Conservation (phyloP, 163 green algal species). For the Dunaliella salina region DNA sequence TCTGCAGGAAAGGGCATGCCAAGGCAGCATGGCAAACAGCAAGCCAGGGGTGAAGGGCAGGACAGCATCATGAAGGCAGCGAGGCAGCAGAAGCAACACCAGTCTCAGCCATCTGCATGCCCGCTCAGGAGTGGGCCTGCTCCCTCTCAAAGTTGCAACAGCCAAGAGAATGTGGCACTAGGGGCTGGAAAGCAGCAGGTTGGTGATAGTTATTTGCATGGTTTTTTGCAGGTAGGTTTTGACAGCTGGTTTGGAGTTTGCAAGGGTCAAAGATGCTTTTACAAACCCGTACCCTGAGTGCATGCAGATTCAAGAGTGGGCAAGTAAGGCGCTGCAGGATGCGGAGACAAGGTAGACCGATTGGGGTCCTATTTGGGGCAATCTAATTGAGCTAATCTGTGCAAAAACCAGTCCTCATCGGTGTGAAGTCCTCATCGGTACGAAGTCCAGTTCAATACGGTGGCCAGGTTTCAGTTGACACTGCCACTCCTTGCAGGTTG, state of each 20-base stretch:
- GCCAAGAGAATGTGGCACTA: not conserved
- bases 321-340: not conserved
- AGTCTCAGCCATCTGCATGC: not conserved
- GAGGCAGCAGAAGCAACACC: not conserved
- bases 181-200: not conserved
- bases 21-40: not conserved
- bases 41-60: not conserved
- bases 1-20: not conserved
- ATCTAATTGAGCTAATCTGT: no score
- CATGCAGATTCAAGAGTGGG: not conserved
- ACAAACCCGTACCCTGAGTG: not conserved
- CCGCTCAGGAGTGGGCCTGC: no score
- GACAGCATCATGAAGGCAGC: not conserved
- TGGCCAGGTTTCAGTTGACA: no score
- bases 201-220: no score
- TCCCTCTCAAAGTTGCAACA: not conserved
- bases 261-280: no score
- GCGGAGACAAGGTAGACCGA: not conserved
- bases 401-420: no score
- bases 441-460: no score
- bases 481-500: not conserved
- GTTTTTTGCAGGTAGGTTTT: no score
- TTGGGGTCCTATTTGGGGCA: no score
- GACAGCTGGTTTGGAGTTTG: no score
- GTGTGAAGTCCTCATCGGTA: no score